phyloP scores from a whole-genome alignment of 192 early-diverging fungal genomes.

The Coemansia furcata region DNA sequence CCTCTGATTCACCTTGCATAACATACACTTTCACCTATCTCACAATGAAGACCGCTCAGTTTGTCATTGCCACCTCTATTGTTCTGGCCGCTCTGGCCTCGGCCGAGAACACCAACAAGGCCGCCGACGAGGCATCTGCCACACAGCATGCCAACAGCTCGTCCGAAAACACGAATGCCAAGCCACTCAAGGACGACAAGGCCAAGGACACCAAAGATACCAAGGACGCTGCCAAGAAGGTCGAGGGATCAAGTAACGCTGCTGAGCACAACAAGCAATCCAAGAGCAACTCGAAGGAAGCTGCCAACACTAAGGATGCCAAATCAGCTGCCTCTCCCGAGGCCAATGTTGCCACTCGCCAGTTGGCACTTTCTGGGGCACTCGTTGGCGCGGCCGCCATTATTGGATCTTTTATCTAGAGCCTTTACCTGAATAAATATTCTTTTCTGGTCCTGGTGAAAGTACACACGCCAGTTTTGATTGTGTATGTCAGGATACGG shows the following conservation, averaged over 20 bases:
- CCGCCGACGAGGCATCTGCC: background rate
- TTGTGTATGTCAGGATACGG: background rate
- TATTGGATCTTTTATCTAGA: slow-evolving; percentile 38
- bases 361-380: slow-evolving; percentile 40
- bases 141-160: slow-evolving; percentile 1
- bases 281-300: slow-evolving; percentile 23
- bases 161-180: slow-evolving; percentile 3
- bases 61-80: slow-evolving; percentile 24
- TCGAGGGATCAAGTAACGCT: slow-evolving; percentile 4
- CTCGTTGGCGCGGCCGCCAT: slow-evolving; percentile 38
- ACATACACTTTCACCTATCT: background rate
- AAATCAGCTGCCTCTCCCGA: slow-evolving; percentile 23
- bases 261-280: slow-evolving; percentile 16
- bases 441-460: background rate
- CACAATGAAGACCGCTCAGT: slow-evolving; percentile 41
- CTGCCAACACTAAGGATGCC: slow-evolving; percentile 31
- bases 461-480: background rate
- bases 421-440: background rate
- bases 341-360: slow-evolving; percentile 33
- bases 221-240: slow-evolving; percentile 11
- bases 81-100: slow-evolving; percentile 35
- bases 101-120: slow-evolving; percentile 27
- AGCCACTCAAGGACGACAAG: slow-evolving; percentile 12
- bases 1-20: background rate
- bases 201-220: slow-evolving; percentile 9